Evolutionary conservation across 2,329 filamentous ascomycete genomes (phyloP), one percentile per base, ranked within the genome.

Genomic region (Paradendryphiella salina): DNA sequence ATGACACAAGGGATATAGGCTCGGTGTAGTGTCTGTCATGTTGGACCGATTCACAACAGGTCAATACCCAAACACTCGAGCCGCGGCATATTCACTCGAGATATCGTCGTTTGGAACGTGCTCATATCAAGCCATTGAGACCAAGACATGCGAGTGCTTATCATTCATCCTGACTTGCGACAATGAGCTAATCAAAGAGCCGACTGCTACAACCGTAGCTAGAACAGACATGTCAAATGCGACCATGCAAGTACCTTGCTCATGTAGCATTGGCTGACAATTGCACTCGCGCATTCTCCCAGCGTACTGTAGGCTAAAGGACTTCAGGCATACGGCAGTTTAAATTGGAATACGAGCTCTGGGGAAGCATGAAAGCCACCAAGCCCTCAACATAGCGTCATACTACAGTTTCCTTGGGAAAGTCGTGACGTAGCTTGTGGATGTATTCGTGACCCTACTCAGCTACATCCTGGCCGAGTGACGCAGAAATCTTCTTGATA

Each of bases 401-500:
- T 43, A 39, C 33, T 40, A 41, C 43, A 20, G 50, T 26, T 8
- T 41, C 38, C 32, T 18, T 15, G 40, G 20, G 32, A 46, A 35
- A 43, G 17, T 38, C 26, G 28, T 36, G 50, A 54, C 46, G 60
- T 62, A 63, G 65, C 60, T 68, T 63, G 61, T 65, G 63, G 64
- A 64, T 66, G 56, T 61, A 64, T 69, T 65, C 59, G 63, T 66
- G 57, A 61, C 64, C 63, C 67, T 71, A 69, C 66, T 67, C 64
- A 67, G 67, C 64, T 64, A 68, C 57, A 63, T 60, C 63, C 65
- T 60, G 55, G 59, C 59, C 53, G 67, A 57, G 54, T 65, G 63
- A 66, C 69, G 62, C 63, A 67, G 63, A 68, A 67, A 67, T 70
- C 68, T 62, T 63, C 63, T 64, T 67, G 64, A 70, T 70, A 70